Percentiles rank a stretch among this genome's conserved stretches.
Evolutionary conservation across 192 early-diverging fungal species (phyloP).

Genomic region (Coemansia sp.): DNA sequence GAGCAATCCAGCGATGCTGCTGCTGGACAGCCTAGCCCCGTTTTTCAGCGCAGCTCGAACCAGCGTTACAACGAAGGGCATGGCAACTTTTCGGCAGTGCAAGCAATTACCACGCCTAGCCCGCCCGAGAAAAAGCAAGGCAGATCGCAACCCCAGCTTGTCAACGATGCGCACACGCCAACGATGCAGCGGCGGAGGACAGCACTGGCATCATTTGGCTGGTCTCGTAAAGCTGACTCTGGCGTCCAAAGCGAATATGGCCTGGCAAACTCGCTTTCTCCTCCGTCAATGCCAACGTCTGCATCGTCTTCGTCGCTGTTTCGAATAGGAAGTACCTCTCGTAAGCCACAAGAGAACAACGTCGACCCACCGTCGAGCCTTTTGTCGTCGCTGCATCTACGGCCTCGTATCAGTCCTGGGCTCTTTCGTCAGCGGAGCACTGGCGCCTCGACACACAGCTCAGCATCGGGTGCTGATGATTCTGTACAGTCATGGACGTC

Average conservation of each 20-base stretch:
- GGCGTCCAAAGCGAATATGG: neutral
- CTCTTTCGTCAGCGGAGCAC: conserved; percentile 27
- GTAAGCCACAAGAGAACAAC: neutral
- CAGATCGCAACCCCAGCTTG: conserved; percentile 21
- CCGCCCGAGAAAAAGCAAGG: conserved; percentile 27
- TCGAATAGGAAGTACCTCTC: conserved; percentile 9
- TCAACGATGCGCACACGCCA: conserved; percentile 18
- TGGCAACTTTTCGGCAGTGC: conserved; percentile 3
- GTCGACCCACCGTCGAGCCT: conserved; percentile 28
- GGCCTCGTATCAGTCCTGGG: conserved; percentile 23
- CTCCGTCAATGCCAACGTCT: conserved; percentile 11
- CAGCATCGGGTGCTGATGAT: conserved; percentile 34
- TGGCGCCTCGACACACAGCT: conserved; percentile 40
- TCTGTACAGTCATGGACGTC: conserved; percentile 42
- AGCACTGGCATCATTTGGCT: conserved; percentile 36
- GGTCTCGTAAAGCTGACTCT: conserved; percentile 17
- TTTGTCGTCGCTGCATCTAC: conserved; percentile 34
- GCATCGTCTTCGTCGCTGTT: conserved; percentile 6
- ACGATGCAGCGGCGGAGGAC: conserved; percentile 40
- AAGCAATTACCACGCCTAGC: conserved; percentile 30
- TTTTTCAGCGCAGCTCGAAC: conserved; percentile 24
- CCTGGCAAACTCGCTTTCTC: conserved; percentile 2
- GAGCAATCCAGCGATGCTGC: neutral
- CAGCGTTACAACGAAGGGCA: conserved; percentile 21
- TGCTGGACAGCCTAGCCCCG: conserved; percentile 9